These are phyloP conservation scores for Cladobotryum mycophilum DNA, from an alignment of 2,329 filamentous ascomycete species.

Conservation along the genomic window DNA sequence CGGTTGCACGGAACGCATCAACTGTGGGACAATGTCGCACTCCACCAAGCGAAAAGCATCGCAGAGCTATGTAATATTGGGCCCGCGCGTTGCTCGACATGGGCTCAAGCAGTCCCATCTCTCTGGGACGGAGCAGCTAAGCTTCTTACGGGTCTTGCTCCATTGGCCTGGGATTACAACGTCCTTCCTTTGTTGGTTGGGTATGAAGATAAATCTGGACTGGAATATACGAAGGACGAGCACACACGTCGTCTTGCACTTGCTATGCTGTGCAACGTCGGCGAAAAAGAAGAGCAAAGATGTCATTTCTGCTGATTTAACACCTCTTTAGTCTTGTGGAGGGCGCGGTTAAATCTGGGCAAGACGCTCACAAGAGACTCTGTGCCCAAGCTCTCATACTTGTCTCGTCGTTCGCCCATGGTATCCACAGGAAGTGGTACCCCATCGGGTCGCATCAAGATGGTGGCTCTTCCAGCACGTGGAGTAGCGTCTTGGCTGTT, in stretches of 20 bases:
- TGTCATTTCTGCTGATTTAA: not conserved
- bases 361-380: not conserved
- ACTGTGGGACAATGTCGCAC: not conserved
- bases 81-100: not conserved
- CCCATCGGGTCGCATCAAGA: not conserved
- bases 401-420: not conserved
- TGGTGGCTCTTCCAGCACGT: conserved; percentile 1
- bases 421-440: not conserved
- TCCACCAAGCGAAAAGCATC: not conserved
- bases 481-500: conserved; percentile 12
- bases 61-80: not conserved
- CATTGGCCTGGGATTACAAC: not conserved
- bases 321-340: not conserved
- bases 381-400: not conserved
- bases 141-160: not conserved
- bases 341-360: not conserved
- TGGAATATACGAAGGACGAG: not conserved
- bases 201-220: not conserved
- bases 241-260: no score
- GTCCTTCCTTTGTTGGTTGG: not conserved
- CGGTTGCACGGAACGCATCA: not conserved
- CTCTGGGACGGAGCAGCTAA: not conserved
- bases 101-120: not conserved
- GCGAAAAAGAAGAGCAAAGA: not conserved
- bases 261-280: conserved; percentile 14